Evolutionary conservation across 331 rosid genomes (phyloP), one percentile per base, ranked within the genome.

Genomic region (Malus hybrid): DNA sequence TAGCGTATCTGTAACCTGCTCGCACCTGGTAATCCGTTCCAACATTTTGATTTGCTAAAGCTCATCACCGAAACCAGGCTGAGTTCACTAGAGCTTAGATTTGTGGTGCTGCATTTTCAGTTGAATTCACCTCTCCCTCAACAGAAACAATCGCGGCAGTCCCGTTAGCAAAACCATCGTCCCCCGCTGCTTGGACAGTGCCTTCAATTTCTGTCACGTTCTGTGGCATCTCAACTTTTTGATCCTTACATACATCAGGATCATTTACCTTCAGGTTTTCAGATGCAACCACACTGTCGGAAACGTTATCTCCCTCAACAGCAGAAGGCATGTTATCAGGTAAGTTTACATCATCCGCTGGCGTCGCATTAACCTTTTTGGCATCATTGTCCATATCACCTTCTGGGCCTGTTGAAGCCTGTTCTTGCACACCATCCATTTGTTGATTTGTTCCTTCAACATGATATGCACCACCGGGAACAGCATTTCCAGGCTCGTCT

Each of bases 391-490:
- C 86, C 78, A 48, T 67, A 67, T 78, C 80, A 29, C 28, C 24
- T 66, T 67, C 65, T 31, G 72, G 57, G 85, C 65, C 60, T 18
- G 81, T 46, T 46, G 55, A 63, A 60, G 42, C 74, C 74, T 73
- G 78, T 5, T 76, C 85, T 55, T 48, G 72, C 22, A 62, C 68
- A 4, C 48, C 36, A 44, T 76, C 80, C 61, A 19, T 65, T 83
- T 84, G 82, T 67, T 76, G 89, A 54, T 63, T 76, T 29, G 75
- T 76, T 67, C 64, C 76, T 79, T 78, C 88, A 78, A 68, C 82
- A 54, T 68, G 65, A 24, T 85, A 46, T 24, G 77, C 65, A 57
- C 65, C 76, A 61, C 39, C 64, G 48, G 82, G 64, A 52, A 56
- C 31, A 60, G 86, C 46, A 59, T 63, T 79, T 71, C 79, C 83